Conservation (phyloP, 2,329 filamentous ascomycete genomes). For the Diaporthe sp. region DNA sequence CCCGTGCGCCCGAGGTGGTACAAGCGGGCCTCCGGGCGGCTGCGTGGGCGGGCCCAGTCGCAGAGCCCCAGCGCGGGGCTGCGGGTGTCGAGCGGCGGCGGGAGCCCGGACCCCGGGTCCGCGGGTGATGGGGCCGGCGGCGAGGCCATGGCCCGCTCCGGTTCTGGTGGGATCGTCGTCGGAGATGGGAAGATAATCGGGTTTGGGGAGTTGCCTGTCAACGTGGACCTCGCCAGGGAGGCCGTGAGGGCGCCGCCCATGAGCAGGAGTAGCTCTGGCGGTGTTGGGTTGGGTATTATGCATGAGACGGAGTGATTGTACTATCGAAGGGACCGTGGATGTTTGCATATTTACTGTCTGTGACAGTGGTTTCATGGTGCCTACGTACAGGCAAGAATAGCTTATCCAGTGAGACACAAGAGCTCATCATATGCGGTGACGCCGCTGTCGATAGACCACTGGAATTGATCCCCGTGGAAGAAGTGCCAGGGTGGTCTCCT, state of each 20-base stretch:
- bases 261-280: conserved; percentile 4
- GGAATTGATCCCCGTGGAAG: background rate
- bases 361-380: no score
- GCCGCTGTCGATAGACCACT: background rate
- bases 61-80: conserved; percentile 6
- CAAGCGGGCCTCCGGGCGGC: conserved; percentile 31
- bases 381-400: background rate
- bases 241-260: conserved; percentile 6
- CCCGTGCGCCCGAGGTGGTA: conserved; percentile 22
- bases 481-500: background rate
- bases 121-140: conserved; percentile 25
- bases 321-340: background rate
- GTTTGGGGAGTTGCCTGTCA: conserved; percentile 42
- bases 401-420: background rate
- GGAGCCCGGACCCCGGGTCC: background rate
- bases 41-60: conserved; percentile 34
- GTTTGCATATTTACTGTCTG: background rate
- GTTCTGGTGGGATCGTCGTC: conserved; percentile 45
- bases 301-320: conserved; percentile 12
- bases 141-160: conserved; percentile 45
- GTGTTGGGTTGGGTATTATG: conserved; percentile 37
- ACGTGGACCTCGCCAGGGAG: conserved; percentile 19
- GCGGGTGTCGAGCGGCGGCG: background rate
- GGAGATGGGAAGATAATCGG: conserved; percentile 45
- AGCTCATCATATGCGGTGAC: background rate